Evolutionary conservation across 2,329 filamentous ascomycete genomes (phyloP), one percentile per base, ranked within the genome.

Genomic region (Scytalidium lignicola): DNA sequence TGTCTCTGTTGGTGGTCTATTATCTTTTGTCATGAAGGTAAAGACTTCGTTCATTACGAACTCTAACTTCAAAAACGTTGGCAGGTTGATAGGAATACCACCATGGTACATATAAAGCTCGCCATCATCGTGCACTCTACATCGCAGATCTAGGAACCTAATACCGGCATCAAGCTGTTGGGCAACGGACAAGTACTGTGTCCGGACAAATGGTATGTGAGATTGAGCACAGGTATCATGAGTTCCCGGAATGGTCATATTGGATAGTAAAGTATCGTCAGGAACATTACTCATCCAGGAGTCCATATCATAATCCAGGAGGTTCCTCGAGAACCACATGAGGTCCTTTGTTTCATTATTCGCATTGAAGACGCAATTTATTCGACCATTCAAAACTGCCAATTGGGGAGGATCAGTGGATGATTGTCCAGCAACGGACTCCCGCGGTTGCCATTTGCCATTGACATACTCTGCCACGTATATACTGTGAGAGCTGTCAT

Each of bases 81-180:
- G 83, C 12, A 87, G 67, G n/a, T 80, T 79, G 61, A 88, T 78
- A 17, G 85, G 83, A 56, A 89, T 86, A 15, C 79, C 82, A 52
- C 83, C 80, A 65, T 89, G 85, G 18, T 88, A 85, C 44, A 88
- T 80, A 55, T 78, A 74, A 1, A 89, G 73, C 23, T 74, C 71
- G 56, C 83, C 80, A 44, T 75, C 76, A 40, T 72, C 71, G 19
- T 75, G 71, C 2, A 63, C 65, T 51, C 10, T 80, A 76, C 85
- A 78, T 9, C 85, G 76, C 49, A 88, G 76, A 60, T 89, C 85
- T 55, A 89, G 78, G 70, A 88, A 88, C 29, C 85, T 82, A 41
- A 88, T 77, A 2, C 86, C 86, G 54, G 88, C 82, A 18, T 77
- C 71, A n/a, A 89, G 73, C 63, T 89, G 85, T 51, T 80, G 76